These are phyloP conservation scores for Aristolochia contorta DNA, from an alignment of 164 flowering plant genomes.

Conservation along the genomic window DNA sequence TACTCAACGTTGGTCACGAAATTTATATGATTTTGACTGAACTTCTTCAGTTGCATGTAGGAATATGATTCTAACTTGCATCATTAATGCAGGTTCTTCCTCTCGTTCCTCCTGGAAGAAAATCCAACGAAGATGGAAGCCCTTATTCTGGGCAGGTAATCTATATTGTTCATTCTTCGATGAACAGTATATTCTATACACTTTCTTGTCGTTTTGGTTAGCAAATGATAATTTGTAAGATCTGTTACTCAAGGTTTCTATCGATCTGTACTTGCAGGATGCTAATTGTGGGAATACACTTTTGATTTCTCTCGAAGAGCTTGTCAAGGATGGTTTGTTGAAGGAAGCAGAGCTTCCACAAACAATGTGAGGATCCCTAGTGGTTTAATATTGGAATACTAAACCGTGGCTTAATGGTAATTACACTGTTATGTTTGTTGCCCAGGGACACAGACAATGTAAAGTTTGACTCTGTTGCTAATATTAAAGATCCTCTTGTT, in stretches of 20 bases:
- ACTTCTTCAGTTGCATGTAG: neutral
- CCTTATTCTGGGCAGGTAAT: constrained; percentile 92
- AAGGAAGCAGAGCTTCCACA: constrained; percentile 70
- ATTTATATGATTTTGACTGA: no score
- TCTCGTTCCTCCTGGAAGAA: constrained; percentile 92
- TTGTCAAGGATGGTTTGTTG: constrained; percentile 85
- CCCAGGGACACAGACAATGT: constrained; percentile 64
- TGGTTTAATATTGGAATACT: neutral
- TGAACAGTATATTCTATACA: no score
- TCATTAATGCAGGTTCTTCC: constrained; percentile 69
- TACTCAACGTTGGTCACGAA: no score
- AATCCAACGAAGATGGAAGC: constrained; percentile 76
- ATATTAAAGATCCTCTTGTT: constrained; percentile 75
- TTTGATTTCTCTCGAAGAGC: constrained; percentile 90
- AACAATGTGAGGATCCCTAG: constrained; percentile 47
- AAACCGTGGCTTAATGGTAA: neutral
- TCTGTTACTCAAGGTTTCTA: neutral
- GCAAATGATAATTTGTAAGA: neutral
- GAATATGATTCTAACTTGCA: neutral
- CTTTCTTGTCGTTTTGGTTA: neutral
- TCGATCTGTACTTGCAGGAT: constrained; percentile 42
- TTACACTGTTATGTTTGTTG: neutral
- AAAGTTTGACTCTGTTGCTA: constrained; percentile 41
- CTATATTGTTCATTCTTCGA: no score
- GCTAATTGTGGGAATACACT: constrained; percentile 98